Conservation (phyloP, 2,329 filamentous ascomycete species). For the Cordyceps militaris region DNA sequence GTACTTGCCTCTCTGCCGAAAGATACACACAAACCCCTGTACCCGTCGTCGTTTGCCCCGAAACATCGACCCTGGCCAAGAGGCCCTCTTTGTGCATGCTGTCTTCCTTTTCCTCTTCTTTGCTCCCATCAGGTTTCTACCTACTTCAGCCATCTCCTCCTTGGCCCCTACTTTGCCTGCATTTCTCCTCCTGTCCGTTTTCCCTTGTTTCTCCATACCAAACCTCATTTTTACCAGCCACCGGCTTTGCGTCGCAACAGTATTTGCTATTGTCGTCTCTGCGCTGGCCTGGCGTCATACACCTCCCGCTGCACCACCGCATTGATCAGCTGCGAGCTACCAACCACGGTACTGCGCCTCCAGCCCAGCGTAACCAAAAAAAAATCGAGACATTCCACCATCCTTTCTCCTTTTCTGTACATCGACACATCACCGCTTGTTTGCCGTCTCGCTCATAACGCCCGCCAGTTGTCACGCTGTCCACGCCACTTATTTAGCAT, state of each 20-base stretch:
- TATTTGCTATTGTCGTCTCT: conserved; percentile 1
- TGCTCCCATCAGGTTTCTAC: not conserved
- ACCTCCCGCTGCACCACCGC: not conserved
- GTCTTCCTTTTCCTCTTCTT: not conserved
- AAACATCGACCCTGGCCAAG: conserved; percentile 13
- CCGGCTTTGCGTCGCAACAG: not conserved
- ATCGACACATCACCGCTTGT: not conserved
- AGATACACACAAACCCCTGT: not conserved
- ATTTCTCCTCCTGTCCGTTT: conserved; percentile 14
- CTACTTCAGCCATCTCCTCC: not conserved
- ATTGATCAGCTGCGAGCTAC: not conserved
- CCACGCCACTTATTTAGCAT: not conserved
- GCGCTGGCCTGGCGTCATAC: not conserved
- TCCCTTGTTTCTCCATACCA: not conserved
- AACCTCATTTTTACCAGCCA: not conserved
- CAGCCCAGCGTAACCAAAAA: not conserved
- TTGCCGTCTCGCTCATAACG: not conserved
- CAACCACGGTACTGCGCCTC: not conserved
- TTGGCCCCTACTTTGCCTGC: not conserved
- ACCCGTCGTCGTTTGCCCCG: conserved; percentile 7
- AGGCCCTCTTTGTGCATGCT: conserved; percentile 12
- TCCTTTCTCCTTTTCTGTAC: not conserved
- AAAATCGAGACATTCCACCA: not conserved
- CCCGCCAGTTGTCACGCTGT: not conserved
- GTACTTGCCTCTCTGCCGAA: not conserved